These are phyloP conservation scores for Dipteronia sinensis DNA, from an alignment of 345 rosid genomes.

Conservation along the genomic window DNA sequence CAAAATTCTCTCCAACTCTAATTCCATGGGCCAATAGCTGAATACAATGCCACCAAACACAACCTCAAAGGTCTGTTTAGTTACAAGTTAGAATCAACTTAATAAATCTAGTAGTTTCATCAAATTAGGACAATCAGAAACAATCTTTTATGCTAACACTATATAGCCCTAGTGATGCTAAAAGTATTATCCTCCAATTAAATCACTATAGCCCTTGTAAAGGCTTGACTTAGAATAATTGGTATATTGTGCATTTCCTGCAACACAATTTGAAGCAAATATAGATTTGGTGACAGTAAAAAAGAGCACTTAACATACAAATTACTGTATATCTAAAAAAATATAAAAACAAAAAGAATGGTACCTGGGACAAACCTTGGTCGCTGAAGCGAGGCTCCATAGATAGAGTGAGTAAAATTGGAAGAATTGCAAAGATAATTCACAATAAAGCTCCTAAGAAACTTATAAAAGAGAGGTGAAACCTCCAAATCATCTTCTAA, in stretches of 20 bases:
- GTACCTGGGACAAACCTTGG: slow-evolving; percentile 99
- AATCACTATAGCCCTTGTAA: neutral
- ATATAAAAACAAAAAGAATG: neutral
- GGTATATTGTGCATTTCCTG: no score
- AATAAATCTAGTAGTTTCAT: neutral
- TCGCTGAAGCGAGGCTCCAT: slow-evolving; percentile 93
- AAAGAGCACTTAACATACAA: no score
- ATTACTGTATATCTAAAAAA: no score
- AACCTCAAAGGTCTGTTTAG: no score
- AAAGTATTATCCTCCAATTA: neutral
- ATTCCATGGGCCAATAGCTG: neutral
- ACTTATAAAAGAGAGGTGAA: slow-evolving; percentile 69
- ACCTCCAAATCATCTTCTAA: slow-evolving; percentile 94
- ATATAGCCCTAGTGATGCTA: neutral
- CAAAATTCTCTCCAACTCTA: no score
- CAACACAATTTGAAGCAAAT: no score
- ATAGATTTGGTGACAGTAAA: neutral
- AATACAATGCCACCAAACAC: neutral
- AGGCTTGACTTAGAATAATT: no score
- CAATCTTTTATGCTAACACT: no score
- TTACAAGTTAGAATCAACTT: neutral
- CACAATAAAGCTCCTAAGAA: slow-evolving; percentile 57
- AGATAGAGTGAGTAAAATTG: slow-evolving; percentile 57
- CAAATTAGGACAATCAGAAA: neutral
- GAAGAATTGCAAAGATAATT: slow-evolving; percentile 58